Conservation (phyloP, 2,329 filamentous ascomycete genomes). For the Orbilia oligospora region DNA sequence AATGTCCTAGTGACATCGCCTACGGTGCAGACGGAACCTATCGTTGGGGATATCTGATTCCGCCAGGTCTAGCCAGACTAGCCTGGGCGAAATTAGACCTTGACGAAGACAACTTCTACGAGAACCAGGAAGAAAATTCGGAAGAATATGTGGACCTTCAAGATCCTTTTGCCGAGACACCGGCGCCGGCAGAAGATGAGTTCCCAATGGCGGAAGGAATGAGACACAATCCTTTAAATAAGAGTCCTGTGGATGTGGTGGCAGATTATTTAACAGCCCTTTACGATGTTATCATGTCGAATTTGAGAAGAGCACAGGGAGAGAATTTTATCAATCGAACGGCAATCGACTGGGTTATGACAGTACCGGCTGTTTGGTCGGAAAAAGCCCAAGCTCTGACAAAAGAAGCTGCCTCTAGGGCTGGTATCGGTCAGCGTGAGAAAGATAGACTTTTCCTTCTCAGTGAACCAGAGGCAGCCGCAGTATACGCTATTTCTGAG, state of each 20-base stretch:
- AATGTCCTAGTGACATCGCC: conserved; percentile 60
- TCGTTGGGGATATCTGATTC: conserved; percentile 52
- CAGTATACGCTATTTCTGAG: conserved; percentile 63
- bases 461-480: conserved; percentile 65
- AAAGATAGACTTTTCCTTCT: conserved; percentile 62
- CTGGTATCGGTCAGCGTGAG: conserved; percentile 74
- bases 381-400: conserved; percentile 72
- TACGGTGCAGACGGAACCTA: conserved; percentile 45
- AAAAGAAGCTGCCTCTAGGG: conserved; percentile 67
- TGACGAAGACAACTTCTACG: conserved; percentile 59
- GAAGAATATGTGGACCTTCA: conserved; percentile 53
- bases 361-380: conserved; percentile 75
- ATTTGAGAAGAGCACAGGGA: conserved; percentile 69
- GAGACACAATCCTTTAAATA: conserved; percentile 58
- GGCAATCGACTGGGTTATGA: conserved; percentile 72
- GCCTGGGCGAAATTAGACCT: conserved; percentile 57
- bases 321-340: conserved; percentile 68
- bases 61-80: conserved; percentile 36
- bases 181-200: conserved; percentile 37
- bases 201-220: conserved; percentile 53
- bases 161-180: conserved; percentile 40
- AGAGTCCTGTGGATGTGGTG: conserved; percentile 66
- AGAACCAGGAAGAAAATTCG: conserved; percentile 38
- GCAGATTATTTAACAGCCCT: conserved; percentile 71
- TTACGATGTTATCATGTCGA: conserved; percentile 70